Evolutionary conservation across 2,329 filamentous ascomycete genomes (phyloP).

Genomic region (Ophiostoma piceae): DNA sequence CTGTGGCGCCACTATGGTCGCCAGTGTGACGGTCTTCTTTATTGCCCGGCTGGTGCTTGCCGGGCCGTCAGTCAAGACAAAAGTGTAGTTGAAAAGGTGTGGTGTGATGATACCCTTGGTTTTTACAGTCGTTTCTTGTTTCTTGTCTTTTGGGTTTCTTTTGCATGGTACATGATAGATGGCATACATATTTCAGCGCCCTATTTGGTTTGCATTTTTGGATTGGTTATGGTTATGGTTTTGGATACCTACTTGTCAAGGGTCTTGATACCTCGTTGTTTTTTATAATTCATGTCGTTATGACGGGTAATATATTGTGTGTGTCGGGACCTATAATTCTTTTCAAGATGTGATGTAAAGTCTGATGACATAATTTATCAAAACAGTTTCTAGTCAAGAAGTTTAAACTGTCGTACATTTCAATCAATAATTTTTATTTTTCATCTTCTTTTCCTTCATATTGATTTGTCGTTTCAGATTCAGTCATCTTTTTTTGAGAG

Average conservation of each 20-base stretch:
- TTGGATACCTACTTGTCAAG: no score
- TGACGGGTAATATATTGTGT: no score
- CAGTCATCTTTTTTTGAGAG: neutral
- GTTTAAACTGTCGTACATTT: no score
- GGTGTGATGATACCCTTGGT: constrained; percentile 15
- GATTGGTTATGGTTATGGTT: neutral
- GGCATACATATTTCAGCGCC: neutral
- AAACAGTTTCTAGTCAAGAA: no score
- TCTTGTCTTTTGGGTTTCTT: neutral
- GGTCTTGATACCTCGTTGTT: no score
- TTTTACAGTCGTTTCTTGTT: neutral
- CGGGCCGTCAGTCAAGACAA: constrained; percentile 28
- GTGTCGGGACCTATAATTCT: no score
- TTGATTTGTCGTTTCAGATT: neutral
- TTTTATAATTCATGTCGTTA: no score
- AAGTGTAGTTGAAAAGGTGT: neutral
- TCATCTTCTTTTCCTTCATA: neutral
- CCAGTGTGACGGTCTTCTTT: constrained; percentile 30
- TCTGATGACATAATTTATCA: no score
- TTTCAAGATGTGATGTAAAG: no score
- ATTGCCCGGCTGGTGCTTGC: constrained; percentile 30
- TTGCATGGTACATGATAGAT: neutral
- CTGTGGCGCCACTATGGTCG: constrained; percentile 43
- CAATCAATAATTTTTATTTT: no score
- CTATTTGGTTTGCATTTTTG: neutral